Conservation (phyloP, 192 early-diverging fungal genomes). For the Umbelopsis isabellina region DNA sequence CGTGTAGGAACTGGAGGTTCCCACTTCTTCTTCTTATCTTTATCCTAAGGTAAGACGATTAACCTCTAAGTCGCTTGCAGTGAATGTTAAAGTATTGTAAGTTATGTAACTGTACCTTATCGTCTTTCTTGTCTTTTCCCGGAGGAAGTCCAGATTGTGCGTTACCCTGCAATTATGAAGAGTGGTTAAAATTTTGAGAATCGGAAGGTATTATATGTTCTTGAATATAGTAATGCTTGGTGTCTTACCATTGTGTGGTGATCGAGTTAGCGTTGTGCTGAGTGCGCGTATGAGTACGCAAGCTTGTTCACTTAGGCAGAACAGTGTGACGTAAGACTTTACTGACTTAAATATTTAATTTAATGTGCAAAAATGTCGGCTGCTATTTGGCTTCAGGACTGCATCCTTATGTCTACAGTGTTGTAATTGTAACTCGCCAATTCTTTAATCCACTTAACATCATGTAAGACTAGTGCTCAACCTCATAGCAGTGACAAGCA, state of each 20-base stretch:
- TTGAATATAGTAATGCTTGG: neutral
- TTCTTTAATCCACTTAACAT: neutral
- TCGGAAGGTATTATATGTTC: neutral
- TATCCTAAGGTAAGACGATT: slow-evolving; percentile 45
- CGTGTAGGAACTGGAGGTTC: slow-evolving; percentile 98
- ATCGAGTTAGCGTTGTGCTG: slow-evolving; percentile 7
- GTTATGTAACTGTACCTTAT: slow-evolving; percentile 40
- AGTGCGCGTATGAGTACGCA: slow-evolving; percentile 21
- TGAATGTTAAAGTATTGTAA: neutral
- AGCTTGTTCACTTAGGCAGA: neutral
- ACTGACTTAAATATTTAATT: neutral
- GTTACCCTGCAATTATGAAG: slow-evolving; percentile 69
- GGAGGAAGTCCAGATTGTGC: slow-evolving; percentile 79
- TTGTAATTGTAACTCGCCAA: too few species aligned
- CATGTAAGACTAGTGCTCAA: neutral
- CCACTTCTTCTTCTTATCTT: slow-evolving; percentile 96
- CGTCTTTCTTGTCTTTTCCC: slow-evolving; percentile 68
- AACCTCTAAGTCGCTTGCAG: neutral
- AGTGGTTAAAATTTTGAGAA: neutral
- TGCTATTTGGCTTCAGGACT: neutral
- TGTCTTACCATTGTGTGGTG: slow-evolving; percentile 10
- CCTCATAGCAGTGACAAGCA: neutral
- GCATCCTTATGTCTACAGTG: neutral
- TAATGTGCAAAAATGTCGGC: neutral
- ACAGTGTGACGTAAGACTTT: neutral